phyloP scores from a whole-genome alignment of 73 alveolate species.

The Paramecium biaurelia region DNA sequence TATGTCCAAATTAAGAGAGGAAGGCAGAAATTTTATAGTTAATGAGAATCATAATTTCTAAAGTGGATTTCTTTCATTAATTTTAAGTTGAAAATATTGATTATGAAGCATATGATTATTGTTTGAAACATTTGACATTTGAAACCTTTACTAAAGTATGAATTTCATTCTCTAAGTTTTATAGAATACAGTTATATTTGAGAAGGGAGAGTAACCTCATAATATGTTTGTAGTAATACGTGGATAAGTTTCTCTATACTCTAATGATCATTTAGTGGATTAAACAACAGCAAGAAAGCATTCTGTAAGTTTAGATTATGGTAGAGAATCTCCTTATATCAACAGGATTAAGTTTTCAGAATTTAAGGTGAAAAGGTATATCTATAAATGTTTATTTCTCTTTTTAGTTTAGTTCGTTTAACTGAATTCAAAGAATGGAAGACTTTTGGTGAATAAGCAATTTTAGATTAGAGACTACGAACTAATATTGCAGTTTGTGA shows the following conservation, averaged over 20 bases:
- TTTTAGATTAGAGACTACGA: background rate
- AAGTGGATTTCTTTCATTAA: background rate
- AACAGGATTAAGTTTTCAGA: background rate
- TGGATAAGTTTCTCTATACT: background rate
- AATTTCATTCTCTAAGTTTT: background rate
- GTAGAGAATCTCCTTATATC: background rate
- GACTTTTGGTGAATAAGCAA: conserved; percentile 23
- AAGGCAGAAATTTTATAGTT: conserved; percentile 6
- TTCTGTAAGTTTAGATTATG: conserved; percentile 18
- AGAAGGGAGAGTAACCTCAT: conserved; percentile 6
- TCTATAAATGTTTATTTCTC: background rate
- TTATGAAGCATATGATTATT: background rate
- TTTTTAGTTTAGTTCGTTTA: background rate
- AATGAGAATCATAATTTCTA: background rate
- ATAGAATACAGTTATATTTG: background rate
- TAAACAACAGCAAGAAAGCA: background rate
- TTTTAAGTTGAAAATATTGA: background rate
- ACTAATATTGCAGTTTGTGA: background rate
- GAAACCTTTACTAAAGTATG: background rate
- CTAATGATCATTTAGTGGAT: background rate
- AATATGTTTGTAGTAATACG: background rate
- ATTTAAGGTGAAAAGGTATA: background rate
- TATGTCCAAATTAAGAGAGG: background rate
- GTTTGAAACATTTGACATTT: background rate
- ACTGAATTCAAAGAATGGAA: background rate